Percentiles rank a stretch among this genome's conserved stretches.
Conservation (phyloP, 2,329 filamentous ascomycete genomes). For the Colletotrichum lini region DNA sequence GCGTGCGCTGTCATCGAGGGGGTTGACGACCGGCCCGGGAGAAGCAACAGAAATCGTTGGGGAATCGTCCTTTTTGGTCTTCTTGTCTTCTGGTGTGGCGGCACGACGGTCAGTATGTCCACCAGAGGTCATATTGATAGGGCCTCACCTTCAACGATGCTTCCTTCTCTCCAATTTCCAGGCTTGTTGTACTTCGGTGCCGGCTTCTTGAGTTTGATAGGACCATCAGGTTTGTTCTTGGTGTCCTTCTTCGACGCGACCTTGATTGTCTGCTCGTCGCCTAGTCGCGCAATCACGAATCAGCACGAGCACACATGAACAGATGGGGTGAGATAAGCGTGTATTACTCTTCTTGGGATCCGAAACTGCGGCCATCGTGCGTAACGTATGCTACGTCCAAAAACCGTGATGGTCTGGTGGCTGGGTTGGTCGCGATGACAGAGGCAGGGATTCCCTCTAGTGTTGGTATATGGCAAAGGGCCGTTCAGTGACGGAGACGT, state of each 20-base stretch:
- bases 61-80: conserved; percentile 61
- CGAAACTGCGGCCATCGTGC: conserved; percentile 39
- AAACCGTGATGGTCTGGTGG: background rate
- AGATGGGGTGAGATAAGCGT: background rate
- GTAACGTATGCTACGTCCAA: background rate
- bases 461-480: conserved; percentile 15
- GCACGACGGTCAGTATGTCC: conserved; percentile 19
- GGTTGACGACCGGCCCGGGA: conserved; percentile 72
- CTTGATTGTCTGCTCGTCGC: conserved; percentile 74
- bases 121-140: background rate
- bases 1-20: conserved; percentile 81
- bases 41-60: conserved; percentile 57
- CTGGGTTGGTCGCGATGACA: background rate
- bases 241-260: conserved; percentile 70
- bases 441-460: background rate
- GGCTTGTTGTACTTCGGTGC: conserved; percentile 75
- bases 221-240: conserved; percentile 61
- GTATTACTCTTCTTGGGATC: conserved; percentile 41
- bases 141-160: conserved; percentile 70
- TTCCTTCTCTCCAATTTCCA: conserved; percentile 81
- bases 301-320: background rate
- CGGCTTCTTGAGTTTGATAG: conserved; percentile 75
- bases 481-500: background rate
- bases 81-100: conserved; percentile 65
- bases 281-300: conserved; percentile 46